Percentiles rank a stretch among this genome's conserved stretches.
Conservation (phyloP, 202 grass and related monocot species). For the Digitaria exilis region DNA sequence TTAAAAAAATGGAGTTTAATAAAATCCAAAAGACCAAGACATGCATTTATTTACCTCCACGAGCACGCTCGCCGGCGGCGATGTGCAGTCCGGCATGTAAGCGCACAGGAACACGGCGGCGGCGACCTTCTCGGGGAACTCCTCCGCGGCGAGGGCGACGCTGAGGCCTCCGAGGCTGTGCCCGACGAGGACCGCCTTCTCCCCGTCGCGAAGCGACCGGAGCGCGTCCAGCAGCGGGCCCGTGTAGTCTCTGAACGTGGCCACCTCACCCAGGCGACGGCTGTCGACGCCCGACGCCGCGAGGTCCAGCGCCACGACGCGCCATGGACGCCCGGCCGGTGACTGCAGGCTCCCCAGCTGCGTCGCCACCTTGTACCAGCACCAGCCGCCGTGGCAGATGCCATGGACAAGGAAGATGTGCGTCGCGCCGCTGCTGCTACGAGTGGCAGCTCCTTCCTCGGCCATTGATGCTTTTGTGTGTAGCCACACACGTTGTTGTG, state of each 20-base stretch:
- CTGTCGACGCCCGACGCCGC: conserved; percentile 46
- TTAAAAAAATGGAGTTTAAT: too few relatives aligned
- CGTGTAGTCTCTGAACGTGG: conserved; percentile 51
- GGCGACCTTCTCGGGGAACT: conserved; percentile 47
- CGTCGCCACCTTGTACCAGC: conserved; percentile 59
- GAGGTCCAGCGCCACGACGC: conserved; percentile 49
- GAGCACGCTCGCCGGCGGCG: conserved; percentile 19
- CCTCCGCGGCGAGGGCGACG: conserved; percentile 47
- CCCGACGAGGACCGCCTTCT: conserved; percentile 52
- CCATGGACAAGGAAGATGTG: conserved; percentile 63
- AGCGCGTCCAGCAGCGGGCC: conserved; percentile 49
- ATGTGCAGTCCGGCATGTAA: conserved; percentile 39
- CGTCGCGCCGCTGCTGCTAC: not conserved
- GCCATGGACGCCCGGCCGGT: not conserved
- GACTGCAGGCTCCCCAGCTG: conserved; percentile 14
- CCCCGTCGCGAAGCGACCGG: conserved; percentile 16
- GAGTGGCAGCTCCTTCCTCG: not conserved
- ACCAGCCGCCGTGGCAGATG: conserved; percentile 50
- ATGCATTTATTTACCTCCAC: conserved; percentile 20
- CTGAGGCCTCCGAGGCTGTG: conserved; percentile 54
- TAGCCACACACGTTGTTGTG: too few relatives aligned
- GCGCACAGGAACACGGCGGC: conserved; percentile 45
- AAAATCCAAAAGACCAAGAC: too few relatives aligned
- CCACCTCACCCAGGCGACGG: conserved; percentile 37
- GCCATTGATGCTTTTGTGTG: not conserved